Percentiles rank a stretch among this genome's conserved stretches.
Conservation (phyloP, 495 filamentous ascomycete species). For the Polyplosphaeria fusca region DNA sequence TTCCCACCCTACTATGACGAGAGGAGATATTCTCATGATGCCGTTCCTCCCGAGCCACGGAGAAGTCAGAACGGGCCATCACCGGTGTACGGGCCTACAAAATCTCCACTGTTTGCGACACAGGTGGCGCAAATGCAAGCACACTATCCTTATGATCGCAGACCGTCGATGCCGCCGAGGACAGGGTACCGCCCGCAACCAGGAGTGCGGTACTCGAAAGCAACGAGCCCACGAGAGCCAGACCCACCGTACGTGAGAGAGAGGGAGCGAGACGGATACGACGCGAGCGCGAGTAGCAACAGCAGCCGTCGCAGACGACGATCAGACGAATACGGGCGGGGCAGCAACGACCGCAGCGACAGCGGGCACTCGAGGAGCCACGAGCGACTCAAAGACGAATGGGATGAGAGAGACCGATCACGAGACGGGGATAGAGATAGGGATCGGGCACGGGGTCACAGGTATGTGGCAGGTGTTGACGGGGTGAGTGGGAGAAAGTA, state of each 20-base stretch:
- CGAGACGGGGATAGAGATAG: conserved; percentile 17
- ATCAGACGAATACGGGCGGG: conserved; percentile 2
- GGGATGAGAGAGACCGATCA: conserved; percentile 11
- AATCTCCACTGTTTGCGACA: conserved; percentile 40
- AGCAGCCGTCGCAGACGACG: not conserved
- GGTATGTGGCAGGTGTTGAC: conserved; percentile 31
- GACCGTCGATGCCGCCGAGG: conserved; percentile 8
- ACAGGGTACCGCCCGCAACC: conserved; percentile 2
- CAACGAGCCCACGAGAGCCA: conserved; percentile 6
- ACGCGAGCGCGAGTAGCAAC: not conserved
- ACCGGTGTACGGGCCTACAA: conserved; percentile 35
- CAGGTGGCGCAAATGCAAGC: conserved; percentile 37
- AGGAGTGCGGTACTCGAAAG: conserved; percentile 18
- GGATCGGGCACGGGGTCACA: conserved; percentile 8
- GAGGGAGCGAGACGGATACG: conserved; percentile 5
- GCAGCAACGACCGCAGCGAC: not conserved
- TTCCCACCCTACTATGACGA: conserved; percentile 25
- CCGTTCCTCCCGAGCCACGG: not conserved
- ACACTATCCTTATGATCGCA: conserved; percentile 23
- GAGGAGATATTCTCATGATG: conserved; percentile 23
- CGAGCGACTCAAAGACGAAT: conserved; percentile 12
- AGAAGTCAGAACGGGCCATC: conserved; percentile 16
- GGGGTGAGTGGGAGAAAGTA: conserved; percentile 24
- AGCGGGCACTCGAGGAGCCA: conserved; percentile 8
- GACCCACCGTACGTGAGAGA: conserved; percentile 14